Base-by-base conservation (phyloP, 2,329 filamentous ascomycete species). In the Gnomoniopsis sp. region DNA sequence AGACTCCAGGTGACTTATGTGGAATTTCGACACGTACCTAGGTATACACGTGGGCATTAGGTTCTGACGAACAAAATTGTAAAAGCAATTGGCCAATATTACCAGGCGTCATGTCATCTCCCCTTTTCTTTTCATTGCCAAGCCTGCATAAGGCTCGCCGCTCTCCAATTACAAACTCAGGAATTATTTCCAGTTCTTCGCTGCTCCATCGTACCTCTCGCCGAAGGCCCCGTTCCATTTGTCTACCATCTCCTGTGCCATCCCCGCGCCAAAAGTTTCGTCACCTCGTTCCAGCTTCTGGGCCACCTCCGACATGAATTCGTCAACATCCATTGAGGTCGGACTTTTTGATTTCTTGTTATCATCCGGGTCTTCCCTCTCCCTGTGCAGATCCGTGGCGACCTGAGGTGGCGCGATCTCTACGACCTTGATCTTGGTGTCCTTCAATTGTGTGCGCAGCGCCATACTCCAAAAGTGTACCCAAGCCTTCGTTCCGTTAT, bases 401-500 rank as follows among this genome's bases (percentile, higher is more conserved):
- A 86, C 82, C 26, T 72, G 78, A 3, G 82, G 82, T 49, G 82
- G 83, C 48, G 75, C 81, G 63, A 85, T 79, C 68, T 86, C 81
- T 0, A 86, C 72, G 0, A 85, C 78, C 12, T 70, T 73, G 34
- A 85, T 69, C 1, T 71, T 73, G 0, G 72, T 74, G 14, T 70
- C 67, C 48, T 69, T 65, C 0, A 85, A 68, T 65, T 85, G 82
- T 1, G 76, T 76, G 6, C 82, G 72, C 23, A 86, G 64, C 48
- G 80, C 82, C 75, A 85, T 78, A 26, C 71, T 78, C 75, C 78
- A 85, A 67, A 79, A 84, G 64, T 85, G 81, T 43, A 83, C 41
- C 78, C 77, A 86, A 0, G 81, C 79, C 64, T 86, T 87, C 2
- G 80, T 84, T 2, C 78, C 82, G 65, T 83, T 83, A 68, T 86